Evolutionary conservation across 345 rosid species (phyloP).

Genomic region (Lumnitzera racemosa): DNA sequence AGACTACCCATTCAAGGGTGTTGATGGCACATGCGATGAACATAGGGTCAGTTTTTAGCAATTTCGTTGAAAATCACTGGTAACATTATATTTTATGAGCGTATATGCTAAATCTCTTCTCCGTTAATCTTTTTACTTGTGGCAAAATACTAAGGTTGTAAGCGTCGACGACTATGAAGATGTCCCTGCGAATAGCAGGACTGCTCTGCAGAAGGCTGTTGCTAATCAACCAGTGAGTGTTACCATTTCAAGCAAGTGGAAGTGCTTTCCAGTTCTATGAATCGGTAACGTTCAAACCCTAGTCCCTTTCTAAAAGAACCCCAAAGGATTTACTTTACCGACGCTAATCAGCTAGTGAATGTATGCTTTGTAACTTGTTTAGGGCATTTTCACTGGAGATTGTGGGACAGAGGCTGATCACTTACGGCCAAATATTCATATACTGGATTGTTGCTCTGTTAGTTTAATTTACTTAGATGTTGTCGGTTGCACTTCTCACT

Average conservation of each 20-base stretch:
- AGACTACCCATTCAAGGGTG: slow-evolving; percentile 71
- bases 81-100: too few relatives aligned
- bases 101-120: too few relatives aligned
- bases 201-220: slow-evolving; percentile 61
- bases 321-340: too few relatives aligned
- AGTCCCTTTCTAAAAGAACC: too few relatives aligned
- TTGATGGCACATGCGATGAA: slow-evolving; percentile 15
- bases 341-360: too few relatives aligned
- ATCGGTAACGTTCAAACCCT: slow-evolving; percentile 33
- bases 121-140: slow-evolving; percentile 3
- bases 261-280: slow-evolving; percentile 64
- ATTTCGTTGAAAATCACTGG: background rate
- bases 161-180: slow-evolving; percentile 65
- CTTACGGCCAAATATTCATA: background rate
- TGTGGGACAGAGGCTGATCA: slow-evolving; percentile 85
- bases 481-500: background rate
- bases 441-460: background rate
- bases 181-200: slow-evolving; percentile 57
- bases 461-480: background rate
- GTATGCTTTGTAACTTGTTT: background rate
- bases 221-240: slow-evolving; percentile 74
- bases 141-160: slow-evolving; percentile 89
- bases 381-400: slow-evolving; percentile 82
- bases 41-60: background rate
- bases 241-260: slow-evolving; percentile 86